Conservation (phyloP, 1,139 yeast species). For the Candida mesenterica region DNA sequence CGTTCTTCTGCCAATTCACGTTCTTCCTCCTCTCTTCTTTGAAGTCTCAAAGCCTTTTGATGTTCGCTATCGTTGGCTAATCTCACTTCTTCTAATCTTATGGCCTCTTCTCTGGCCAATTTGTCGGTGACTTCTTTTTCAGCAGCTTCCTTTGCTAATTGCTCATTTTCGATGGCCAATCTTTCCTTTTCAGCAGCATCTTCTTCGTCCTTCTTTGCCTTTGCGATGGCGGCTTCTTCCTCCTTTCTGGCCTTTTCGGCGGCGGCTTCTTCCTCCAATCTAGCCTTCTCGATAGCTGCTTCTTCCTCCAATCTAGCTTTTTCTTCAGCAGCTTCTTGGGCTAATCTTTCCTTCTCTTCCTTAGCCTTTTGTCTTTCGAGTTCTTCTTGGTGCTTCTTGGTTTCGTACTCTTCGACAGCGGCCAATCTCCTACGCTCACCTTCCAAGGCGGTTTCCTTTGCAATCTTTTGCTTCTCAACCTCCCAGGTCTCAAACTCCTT, state of each 20-base stretch:
- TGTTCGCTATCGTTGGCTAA: constrained; percentile 26
- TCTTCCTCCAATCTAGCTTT: constrained; percentile 27
- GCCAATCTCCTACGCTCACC: constrained; percentile 47
- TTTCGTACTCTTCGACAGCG: constrained; percentile 50
- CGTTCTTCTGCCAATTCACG: constrained; percentile 26
- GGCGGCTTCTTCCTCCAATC: constrained; percentile 13
- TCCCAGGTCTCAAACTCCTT: constrained; percentile 43
- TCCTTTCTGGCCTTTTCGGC: constrained; percentile 7
- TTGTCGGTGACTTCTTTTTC: constrained; percentile 11
- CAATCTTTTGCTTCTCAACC: constrained; percentile 38
- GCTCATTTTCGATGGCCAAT: constrained; percentile 6
- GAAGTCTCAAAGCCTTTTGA: constrained; percentile 27
- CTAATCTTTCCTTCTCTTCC: constrained; percentile 34
- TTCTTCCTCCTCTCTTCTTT: constrained; percentile 29
- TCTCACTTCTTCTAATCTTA: constrained; percentile 20
- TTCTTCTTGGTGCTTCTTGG: constrained; percentile 45
- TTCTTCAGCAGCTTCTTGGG: constrained; percentile 31
- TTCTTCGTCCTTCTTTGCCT: constrained; percentile 9
- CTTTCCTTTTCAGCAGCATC: constrained; percentile 13
- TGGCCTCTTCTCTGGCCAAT: constrained; percentile 11
- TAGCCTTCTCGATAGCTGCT: constrained; percentile 20
- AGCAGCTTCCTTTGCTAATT: constrained; percentile 6
- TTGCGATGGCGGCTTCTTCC: constrained; percentile 8
- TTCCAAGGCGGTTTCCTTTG: constrained; percentile 39
- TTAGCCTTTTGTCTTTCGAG: constrained; percentile 38